Base-by-base conservation (phyloP, 2,329 filamentous ascomycete genomes). In the Pseudodiploospora longispora region DNA sequence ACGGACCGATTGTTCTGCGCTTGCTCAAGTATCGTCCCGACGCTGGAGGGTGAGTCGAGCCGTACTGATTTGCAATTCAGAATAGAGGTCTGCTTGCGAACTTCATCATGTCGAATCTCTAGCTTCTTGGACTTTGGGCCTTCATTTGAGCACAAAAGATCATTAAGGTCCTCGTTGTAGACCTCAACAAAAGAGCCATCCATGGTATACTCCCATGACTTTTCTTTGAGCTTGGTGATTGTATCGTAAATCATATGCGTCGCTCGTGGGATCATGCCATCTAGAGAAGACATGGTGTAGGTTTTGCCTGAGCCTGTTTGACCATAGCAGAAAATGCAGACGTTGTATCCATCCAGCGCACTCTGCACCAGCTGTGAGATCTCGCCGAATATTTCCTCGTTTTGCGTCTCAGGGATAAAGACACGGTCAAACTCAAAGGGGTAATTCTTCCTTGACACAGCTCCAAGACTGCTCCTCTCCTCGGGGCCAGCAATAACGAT, bases 301-400 rank as follows among this genome's bases (percentile, higher is more conserved):
- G 93, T 98, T 72, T 98, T 98, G 48, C 93, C 93, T 12, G 90
- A 93, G 4, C 93, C 93, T 0, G 93, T 98, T 64, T 98, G 93
- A 36, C 93, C 93, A 59, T 98, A 98, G 60, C 90, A 96, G 68
- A 98, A 95, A 50, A 98, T 97, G 65, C 91, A 97, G 41, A 98
- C 93, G 55, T 97, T 98, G 70, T 95, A 98, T 1, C 93, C 93
- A 58, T 98, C 93, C 34, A 98, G 74, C 0, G 94, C 93, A 54
- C 87, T 95, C 65, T 98, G 93, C 1, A 98, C 90, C 31, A 98
- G 78, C 61, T 98, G 93, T 45, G 88, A 94, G 59, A 97, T 97
- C 61, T 98, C 93, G 44, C 87, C 87, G 60, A 98, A 98, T 1
- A 98, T 83, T 52, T 95, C 85, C 12, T 80, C 74, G 59, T 98